Evolutionary conservation across 441 rosid species (phyloP).

Genomic region (Pelargonium australe): DNA sequence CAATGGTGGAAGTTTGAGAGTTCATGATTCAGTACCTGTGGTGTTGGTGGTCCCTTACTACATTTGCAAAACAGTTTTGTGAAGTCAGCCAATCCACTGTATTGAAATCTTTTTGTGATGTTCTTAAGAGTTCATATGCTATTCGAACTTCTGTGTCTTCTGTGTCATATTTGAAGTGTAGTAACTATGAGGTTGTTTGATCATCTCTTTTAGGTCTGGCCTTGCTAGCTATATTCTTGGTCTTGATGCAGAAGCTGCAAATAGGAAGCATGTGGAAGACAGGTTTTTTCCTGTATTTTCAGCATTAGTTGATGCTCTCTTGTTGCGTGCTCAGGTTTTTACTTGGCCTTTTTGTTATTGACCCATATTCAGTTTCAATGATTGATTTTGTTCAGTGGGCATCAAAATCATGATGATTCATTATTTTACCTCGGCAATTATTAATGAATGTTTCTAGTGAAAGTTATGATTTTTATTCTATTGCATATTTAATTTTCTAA

Average conservation of each 20-base stretch:
- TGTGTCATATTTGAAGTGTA: not conserved
- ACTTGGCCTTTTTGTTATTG: constrained; percentile 6
- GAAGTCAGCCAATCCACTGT: no score
- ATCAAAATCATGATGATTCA: not conserved
- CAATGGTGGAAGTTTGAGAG: no score
- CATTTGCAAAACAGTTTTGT: no score
- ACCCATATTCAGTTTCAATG: not conserved
- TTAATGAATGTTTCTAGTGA: not conserved
- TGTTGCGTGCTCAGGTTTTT: constrained; percentile 83
- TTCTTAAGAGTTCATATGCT: no score
- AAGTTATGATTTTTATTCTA: not conserved
- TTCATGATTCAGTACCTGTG: no score
- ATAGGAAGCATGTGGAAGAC: constrained; percentile 48
- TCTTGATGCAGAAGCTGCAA: constrained; percentile 39
- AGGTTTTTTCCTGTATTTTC: constrained; percentile 68
- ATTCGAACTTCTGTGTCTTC: no score
- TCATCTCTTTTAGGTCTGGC: constrained; percentile 48
- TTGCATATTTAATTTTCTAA: not conserved
- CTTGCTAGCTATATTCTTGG: constrained; percentile 71
- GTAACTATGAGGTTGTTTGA: constrained; percentile 2
- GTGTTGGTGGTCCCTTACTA: no score
- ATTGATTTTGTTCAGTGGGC: not conserved
- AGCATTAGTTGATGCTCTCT: constrained; percentile 74
- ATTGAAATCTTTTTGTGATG: no score
- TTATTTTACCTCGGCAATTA: not conserved